A percentile compares a stretch with the other conserved stretches of the same genome.
Evolutionary conservation across 768 basidiomycete species (phyloP).

Genomic region (Chalciporus piperatus): DNA sequence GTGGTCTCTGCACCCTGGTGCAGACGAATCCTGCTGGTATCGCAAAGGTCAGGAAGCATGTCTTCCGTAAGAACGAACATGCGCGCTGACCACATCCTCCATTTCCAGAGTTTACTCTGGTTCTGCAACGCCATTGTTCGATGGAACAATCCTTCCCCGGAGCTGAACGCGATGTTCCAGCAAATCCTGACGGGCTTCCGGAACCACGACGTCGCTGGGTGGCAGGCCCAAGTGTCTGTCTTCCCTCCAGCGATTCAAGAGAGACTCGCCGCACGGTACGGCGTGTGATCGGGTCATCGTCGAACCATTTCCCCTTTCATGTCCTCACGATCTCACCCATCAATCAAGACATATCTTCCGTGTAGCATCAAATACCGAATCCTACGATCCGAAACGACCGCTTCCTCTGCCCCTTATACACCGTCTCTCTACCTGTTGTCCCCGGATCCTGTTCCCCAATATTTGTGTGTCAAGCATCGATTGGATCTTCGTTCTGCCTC

Average conservation of each 20-base stretch:
- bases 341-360: conserved; percentile 3
- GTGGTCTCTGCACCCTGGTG: conserved; percentile 94
- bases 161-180: conserved; percentile 93
- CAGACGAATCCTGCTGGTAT: conserved; percentile 93
- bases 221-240: conserved; percentile 76
- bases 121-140: conserved; percentile 98
- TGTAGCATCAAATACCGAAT: conserved; percentile 11
- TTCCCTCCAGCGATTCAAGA: conserved; percentile 91
- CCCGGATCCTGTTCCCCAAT: conserved; percentile 17
- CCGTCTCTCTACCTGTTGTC: conserved; percentile 17
- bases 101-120: conserved; percentile 80
- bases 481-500: conserved; percentile 19
- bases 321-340: conserved; percentile 16
- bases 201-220: conserved; percentile 78
- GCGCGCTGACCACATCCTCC: conserved; percentile 2
- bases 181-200: conserved; percentile 88
- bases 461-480: conserved; percentile 32
- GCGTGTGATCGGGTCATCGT: conserved; percentile 52
- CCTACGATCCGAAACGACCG: conserved; percentile 11
- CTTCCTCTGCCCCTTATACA: neutral
- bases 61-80: neutral
- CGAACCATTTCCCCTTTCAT: neutral
- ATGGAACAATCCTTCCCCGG: conserved; percentile 90
- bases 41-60: conserved; percentile 66
- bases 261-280: conserved; percentile 82